Evolutionary conservation across 139 green algal species (phyloP), one percentile per base, ranked within the genome.

Genomic region (Diplosphaera chodatii): DNA sequence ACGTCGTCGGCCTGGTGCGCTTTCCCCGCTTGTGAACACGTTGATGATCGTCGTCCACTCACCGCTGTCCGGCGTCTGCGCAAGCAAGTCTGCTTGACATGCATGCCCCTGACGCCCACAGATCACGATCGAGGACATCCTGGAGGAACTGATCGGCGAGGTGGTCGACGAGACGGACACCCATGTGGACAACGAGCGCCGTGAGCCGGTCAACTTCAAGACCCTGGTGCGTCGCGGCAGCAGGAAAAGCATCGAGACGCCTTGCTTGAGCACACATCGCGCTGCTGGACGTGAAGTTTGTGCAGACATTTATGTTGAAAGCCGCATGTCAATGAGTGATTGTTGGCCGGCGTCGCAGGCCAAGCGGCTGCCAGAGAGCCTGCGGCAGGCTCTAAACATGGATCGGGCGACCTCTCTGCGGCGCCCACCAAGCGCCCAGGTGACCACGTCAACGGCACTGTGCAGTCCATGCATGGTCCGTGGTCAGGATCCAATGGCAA

Each of bases 91-190:
- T 13, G 8, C 37, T 13, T 48, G 37, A 48, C 37, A 13, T 13
- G 37, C 37, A 48, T 48, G 37, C 37, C 37, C 3, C 16, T 59
- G 4, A 5, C 48, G 3, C 18, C 16, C 48, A 3, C 48, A 59
- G 59, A 65, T 65, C 59, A 65, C 59, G 3, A 32, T 65, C 28
- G 59, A 65, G 27, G 59, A 65, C 28, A 32, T 65, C 27, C 10
- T 65, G 3, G 59, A 65, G 59, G 59, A 65, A n/a, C 59, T 65
- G 4, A 31, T 65, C 4, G 27, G 27, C 27, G 59, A 65, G 59
- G 90, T 91, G 28, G 59, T 90, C 59, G 85, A 91, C 56, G 85
- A 91, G 68, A 91, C 84, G 16, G 85, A 91, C 69, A 70, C 80
- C 55, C 83, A 73, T 37, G 64, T 80, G 4, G 75, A 80, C 55